Evolutionary conservation across 1,284 basidiomycete species (phyloP).

Genomic region (Rhodotorula sp.): DNA sequence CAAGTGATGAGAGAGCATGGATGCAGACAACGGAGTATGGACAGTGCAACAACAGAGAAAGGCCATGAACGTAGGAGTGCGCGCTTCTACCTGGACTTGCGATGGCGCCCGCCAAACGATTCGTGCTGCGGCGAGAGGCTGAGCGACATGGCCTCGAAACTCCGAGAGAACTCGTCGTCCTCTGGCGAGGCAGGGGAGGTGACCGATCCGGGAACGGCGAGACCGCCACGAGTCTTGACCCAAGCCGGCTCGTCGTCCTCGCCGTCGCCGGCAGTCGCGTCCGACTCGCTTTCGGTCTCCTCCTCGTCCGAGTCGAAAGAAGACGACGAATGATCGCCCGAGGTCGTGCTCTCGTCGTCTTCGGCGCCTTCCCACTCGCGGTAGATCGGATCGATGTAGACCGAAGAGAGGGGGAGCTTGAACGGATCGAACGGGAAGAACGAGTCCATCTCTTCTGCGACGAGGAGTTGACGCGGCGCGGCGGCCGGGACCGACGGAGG

Average conservation of each 20-base stretch:
- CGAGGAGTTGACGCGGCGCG: constrained; percentile 28
- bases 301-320: constrained; percentile 45
- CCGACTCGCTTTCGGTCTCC: constrained; percentile 19
- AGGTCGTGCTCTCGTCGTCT: constrained; percentile 50
- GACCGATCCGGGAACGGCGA: constrained; percentile 29
- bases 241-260: constrained; percentile 20
- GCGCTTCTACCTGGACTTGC: not conserved
- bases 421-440: constrained; percentile 99
- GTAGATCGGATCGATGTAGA: constrained; percentile 56
- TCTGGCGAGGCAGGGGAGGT: constrained; percentile 14
- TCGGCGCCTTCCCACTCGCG: constrained; percentile 53
- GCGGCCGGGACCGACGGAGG: constrained; percentile 7
- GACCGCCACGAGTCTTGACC: constrained; percentile 21
- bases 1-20: not conserved
- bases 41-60: not conserved
- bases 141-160: constrained; percentile 38
- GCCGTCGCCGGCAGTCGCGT: constrained; percentile 43
- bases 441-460: constrained; percentile 61
- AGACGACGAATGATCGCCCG: constrained; percentile 27
- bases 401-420: constrained; percentile 64
- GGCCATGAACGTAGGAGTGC: not conserved
- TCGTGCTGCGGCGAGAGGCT: constrained; percentile 19
- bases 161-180: constrained; percentile 33
- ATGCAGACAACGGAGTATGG: no score
- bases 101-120: constrained; percentile 24